Evolutionary conservation across 2,329 filamentous ascomycete species (phyloP), one percentile per base, ranked within the genome.

Genomic region (Trichophyton schoenleinii): DNA sequence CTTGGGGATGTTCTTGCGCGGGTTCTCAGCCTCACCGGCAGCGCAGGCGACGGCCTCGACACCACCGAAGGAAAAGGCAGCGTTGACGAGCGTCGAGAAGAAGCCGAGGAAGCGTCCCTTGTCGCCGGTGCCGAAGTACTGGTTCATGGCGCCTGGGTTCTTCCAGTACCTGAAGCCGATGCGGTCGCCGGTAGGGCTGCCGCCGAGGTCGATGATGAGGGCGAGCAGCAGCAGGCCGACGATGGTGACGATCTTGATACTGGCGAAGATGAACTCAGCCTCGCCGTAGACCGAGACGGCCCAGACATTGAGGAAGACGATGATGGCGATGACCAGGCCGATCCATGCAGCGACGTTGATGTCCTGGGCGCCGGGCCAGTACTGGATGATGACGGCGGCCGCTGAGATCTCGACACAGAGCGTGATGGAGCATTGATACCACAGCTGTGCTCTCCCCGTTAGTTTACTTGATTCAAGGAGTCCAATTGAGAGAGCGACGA

Each of bases 81-180:
- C 72, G 46, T 71, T 73, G 48, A 71, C 68, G 66, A 82, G 78
- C 58, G 77, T 78, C 34, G 71, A 72, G 73, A 77, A 85, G 64
- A 82, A 83, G 15, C 81, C 83, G 3, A 88, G 77, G 68, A 89
- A 89, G 13, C 78, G 76, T 13, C 86, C 86, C 75, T 78, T 82
- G 3, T 68, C 66, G 0, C 83, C 83, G 0, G 74, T 75, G 2
- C 78, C 78, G n/a, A 87, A 80, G 68, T 86, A 83, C 66, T 86
- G 81, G 38, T 85, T 83, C 66, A 87, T 86, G 0, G 85, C 83
- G 0, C 85, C 86, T 0, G 87, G 87, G 36, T 84, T 72, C 22
- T 73, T 81, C 87, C 87, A 91, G 72, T 87, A 88, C 44, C 78
- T 73, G 70, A 89, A 89, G 1, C 87, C 87, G 59, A 84, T 78